These are phyloP conservation scores for Tulasnella sp. DNA, from an alignment of 768 basidiomycete genomes.

Conservation along the genomic window DNA sequence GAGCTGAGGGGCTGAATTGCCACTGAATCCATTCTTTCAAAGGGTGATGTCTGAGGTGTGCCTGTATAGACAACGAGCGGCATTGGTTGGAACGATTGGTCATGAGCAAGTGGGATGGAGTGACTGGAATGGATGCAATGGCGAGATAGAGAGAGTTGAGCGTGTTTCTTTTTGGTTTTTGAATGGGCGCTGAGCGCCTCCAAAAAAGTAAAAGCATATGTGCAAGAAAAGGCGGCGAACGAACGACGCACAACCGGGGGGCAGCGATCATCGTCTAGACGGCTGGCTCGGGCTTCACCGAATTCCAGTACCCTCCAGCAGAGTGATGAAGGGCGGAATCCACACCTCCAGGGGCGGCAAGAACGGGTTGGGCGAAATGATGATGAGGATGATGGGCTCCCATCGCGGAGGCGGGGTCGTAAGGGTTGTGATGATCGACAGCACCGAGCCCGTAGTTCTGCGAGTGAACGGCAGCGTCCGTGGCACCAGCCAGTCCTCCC, in stretches of 20 bases:
- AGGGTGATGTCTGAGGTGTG: neutral
- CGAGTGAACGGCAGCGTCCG: neutral
- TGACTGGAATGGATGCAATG: neutral
- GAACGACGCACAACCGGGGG: no score
- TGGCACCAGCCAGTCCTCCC: neutral
- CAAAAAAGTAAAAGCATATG: neutral
- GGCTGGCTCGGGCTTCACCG: conserved; percentile 8
- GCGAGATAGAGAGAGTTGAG: neutral
- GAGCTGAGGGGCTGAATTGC: neutral
- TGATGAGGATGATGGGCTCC: neutral
- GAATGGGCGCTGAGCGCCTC: no score
- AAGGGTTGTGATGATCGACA: conserved; percentile 1
- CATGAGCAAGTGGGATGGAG: neutral
- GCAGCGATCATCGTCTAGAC: neutral
- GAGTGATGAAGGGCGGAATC: neutral
- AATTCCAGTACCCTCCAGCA: neutral
- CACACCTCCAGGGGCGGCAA: neutral
- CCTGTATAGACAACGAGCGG: conserved; percentile 13
- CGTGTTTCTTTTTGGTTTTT: neutral
- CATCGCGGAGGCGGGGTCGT: neutral
- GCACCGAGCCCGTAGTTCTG: neutral
- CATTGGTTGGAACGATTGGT: neutral
- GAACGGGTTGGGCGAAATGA: neutral
- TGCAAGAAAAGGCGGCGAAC: neutral
- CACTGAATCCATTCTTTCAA: neutral